Base-by-base conservation (phyloP, 2,329 filamentous ascomycete species). In the Pseudofabraea citricarpa region DNA sequence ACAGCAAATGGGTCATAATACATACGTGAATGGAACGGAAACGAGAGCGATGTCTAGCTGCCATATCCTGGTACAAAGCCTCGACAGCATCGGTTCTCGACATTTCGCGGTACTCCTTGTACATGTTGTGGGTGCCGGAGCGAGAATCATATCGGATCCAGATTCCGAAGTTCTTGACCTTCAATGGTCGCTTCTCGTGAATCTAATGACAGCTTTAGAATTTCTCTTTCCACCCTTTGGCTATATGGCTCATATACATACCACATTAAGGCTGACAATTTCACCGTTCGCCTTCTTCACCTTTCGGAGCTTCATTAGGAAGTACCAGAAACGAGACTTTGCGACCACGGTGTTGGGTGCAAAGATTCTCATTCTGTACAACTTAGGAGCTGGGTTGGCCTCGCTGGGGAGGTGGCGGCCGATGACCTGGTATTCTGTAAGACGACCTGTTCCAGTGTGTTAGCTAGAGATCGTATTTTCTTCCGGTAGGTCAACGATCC, bases 271-370 rank as follows among this genome's bases (percentile, higher is more conserved):
- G 73, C 81, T 87, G 71, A 98, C 90, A 69, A 98, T 95, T 85
- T 98, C 93, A 73, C 93, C 93, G 69, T 94, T 97, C 69, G 91
- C 86, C 89, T 98, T 98, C 90, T 98, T 98, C 80, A 98, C 90
- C 85, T 98, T 98, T 71, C 88, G 85, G 67, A 98, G 83, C 81
- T 95, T 94, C 75, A 90, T 89, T 73, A 98, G 78, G 83, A 98
- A 98, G 83, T 98, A 98, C 94, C 94, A 98, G 87, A 95, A 98
- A 69, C 93, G 88, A 70, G 90, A 96, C 86, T 98, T 98, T 71
- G 94, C 93, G 66, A 98, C 90, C 61, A 96, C 93, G 65, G 85
- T 80, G 78, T 98, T 98, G 63, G 90, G 88, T 61, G 93, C 93
- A 73, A 98, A 98, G 74, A 98, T 96, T 73, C 90, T 90, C 93